These are phyloP conservation scores for Trichophyton rubrum DNA, from an alignment of 2,329 filamentous ascomycete genomes.

Conservation along the genomic window DNA sequence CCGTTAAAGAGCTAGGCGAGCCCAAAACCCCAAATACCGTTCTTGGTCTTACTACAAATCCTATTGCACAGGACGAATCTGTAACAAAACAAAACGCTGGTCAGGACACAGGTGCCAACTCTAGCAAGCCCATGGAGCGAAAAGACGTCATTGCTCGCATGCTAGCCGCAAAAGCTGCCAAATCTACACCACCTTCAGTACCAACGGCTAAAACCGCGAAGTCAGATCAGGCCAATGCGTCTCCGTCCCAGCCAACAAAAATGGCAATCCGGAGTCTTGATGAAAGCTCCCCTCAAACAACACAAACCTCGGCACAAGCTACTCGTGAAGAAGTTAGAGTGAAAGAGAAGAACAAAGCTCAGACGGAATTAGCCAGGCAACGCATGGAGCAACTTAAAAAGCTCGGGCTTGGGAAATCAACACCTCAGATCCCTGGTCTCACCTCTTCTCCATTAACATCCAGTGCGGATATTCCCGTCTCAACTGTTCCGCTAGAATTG, in stretches of 20 bases:
- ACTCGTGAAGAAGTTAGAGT: constrained; percentile 15
- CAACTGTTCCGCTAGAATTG: constrained; percentile 1
- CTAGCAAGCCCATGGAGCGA: constrained; percentile 46
- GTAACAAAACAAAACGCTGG: constrained; percentile 2
- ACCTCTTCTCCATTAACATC: constrained; percentile 12
- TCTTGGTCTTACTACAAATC: background rate
- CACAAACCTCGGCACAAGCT: background rate
- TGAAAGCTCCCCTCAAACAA: background rate
- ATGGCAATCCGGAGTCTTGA: background rate
- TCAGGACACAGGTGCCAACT: constrained; percentile 6
- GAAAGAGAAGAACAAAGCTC: constrained; percentile 44
- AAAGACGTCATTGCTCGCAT: constrained; percentile 67
- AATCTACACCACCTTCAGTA: constrained; percentile 18
- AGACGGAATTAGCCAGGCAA: constrained; percentile 64
- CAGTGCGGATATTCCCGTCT: background rate
- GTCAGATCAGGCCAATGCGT: background rate
- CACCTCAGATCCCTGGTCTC: constrained; percentile 6
- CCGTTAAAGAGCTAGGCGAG: background rate
- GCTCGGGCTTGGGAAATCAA: constrained; percentile 29
- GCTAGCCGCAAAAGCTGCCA: constrained; percentile 58
- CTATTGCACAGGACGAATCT: background rate
- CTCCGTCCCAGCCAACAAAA: background rate
- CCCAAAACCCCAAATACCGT: background rate
- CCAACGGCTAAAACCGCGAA: background rate
- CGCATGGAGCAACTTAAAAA: constrained; percentile 66